phyloP scores from a whole-genome alignment of 257 asterid genomes.

The Mitragyna speciosa region DNA sequence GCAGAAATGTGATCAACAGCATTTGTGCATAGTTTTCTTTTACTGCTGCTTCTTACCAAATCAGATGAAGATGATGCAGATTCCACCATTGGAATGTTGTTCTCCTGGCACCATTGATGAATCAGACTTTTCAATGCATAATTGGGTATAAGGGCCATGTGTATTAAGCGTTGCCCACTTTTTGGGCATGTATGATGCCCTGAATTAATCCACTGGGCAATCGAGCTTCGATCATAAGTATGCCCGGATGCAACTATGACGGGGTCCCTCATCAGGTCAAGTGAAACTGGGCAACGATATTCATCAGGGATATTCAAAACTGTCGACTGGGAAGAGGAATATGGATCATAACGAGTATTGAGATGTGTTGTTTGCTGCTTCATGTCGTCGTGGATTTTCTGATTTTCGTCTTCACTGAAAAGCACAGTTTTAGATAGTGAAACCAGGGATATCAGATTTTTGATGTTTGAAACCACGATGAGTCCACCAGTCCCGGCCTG shows the following conservation, averaged over 20 bases:
- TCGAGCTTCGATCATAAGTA: constrained; percentile 72
- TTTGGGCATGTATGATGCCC: constrained; percentile 88
- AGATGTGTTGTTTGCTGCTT: constrained; percentile 42
- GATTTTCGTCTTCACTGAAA: constrained; percentile 34
- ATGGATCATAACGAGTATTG: constrained; percentile 32
- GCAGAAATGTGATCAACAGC: constrained; percentile 69
- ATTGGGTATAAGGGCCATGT: constrained; percentile 85
- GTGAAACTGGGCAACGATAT: constrained; percentile 76
- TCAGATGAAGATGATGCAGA: constrained; percentile 44
- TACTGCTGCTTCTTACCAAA: constrained; percentile 39
- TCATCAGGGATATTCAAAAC: constrained; percentile 62
- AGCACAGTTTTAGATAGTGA: constrained; percentile 45
- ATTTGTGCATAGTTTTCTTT: constrained; percentile 44
- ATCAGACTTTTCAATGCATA: constrained; percentile 65
- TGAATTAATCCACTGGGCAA: constrained; percentile 82
- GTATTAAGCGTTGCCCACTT: constrained; percentile 81
- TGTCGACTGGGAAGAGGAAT: constrained; percentile 39
- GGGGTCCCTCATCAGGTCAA: constrained; percentile 80
- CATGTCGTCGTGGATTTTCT: constrained; percentile 32
- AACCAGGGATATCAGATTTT: constrained; percentile 62
- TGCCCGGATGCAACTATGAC: constrained; percentile 88
- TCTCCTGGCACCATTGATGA: constrained; percentile 79
- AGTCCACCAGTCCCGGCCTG: constrained; percentile 94
- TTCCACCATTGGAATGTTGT: constrained; percentile 48
- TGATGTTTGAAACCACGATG: constrained; percentile 60